Conservation (phyloP, 768 basidiomycete genomes). For the Chlorophyllum brunneum region DNA sequence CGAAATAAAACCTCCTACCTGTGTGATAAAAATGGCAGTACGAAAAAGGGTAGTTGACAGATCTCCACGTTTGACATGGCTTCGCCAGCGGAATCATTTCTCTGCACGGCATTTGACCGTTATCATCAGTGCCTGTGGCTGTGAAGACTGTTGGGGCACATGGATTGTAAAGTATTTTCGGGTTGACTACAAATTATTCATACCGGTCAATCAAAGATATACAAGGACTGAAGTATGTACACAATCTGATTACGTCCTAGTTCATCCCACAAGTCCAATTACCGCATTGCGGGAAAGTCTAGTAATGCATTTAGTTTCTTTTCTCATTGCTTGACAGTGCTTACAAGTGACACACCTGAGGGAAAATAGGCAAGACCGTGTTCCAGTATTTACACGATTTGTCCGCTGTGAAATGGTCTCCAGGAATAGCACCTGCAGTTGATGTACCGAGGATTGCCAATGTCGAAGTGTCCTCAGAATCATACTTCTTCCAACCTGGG, state of each 20-base stretch:
- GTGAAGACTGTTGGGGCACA: too few species aligned
- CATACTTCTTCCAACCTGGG: conserved; percentile 26
- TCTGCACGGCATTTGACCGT: too few species aligned
- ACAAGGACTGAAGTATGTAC: too few species aligned
- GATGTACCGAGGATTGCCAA: conserved; percentile 26
- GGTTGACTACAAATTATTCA: too few species aligned
- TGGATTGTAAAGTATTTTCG: too few species aligned
- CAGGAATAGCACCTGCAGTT: conserved; percentile 20
- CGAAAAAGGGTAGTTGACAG: too few species aligned
- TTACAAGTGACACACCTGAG: conserved; percentile 19
- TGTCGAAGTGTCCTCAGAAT: conserved; percentile 22
- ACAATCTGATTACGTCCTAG: not conserved
- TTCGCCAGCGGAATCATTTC: not conserved
- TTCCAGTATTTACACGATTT: conserved; percentile 29
- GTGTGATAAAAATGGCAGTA: too few species aligned
- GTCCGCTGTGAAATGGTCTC: conserved; percentile 24
- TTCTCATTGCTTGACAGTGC: conserved; percentile 22
- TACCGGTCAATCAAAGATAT: too few species aligned
- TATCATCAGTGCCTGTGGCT: too few species aligned
- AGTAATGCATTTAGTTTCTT: not conserved
- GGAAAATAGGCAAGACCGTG: conserved; percentile 25
- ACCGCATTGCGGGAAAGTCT: conserved; percentile 7
- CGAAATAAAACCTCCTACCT: too few species aligned
- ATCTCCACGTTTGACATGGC: not conserved
- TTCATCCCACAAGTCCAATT: conserved; percentile 3